phyloP scores from a whole-genome alignment of 2,329 filamentous ascomycete species.

The Alternaria sp. region DNA sequence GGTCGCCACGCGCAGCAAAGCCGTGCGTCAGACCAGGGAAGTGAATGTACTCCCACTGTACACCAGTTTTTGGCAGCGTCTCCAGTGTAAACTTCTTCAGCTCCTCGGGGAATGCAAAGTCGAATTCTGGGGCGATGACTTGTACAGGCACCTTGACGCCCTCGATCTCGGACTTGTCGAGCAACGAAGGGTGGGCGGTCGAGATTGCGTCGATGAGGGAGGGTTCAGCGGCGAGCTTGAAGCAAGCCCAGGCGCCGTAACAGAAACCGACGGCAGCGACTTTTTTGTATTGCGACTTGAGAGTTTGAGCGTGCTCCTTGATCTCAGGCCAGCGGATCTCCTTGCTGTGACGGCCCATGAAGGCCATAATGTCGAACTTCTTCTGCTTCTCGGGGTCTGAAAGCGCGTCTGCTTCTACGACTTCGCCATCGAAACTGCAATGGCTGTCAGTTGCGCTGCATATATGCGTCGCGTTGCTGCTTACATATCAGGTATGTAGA shows the following conservation, averaged over 20 bases:
- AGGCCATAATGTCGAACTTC: slow-evolving; percentile 53
- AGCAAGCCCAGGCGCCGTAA: slow-evolving; percentile 55
- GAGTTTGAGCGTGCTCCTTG: slow-evolving; percentile 45
- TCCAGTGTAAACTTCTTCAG: slow-evolving; percentile 43
- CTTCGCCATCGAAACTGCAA: slow-evolving; percentile 44
- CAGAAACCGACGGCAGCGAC: slow-evolving; percentile 60
- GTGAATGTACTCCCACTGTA: slow-evolving; percentile 48
- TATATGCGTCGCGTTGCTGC: not conserved
- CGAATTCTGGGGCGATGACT: slow-evolving; percentile 42
- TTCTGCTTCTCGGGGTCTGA: slow-evolving; percentile 40
- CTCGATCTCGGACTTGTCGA: slow-evolving; percentile 44
- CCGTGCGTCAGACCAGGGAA: slow-evolving; percentile 47
- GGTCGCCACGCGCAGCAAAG: slow-evolving; percentile 44
- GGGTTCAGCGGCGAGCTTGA: slow-evolving; percentile 45
- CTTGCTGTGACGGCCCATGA: slow-evolving; percentile 51
- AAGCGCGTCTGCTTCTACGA: slow-evolving; percentile 39
- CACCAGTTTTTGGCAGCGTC: slow-evolving; percentile 39
- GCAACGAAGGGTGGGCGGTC: slow-evolving; percentile 42
- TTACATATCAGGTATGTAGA: slow-evolving; percentile 58
- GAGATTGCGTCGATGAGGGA: slow-evolving; percentile 45
- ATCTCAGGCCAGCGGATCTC: slow-evolving; percentile 53
- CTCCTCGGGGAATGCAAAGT: slow-evolving; percentile 40
- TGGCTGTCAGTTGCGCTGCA: not conserved
- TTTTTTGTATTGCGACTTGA: slow-evolving; percentile 52
- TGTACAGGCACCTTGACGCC: slow-evolving; percentile 45